These are phyloP conservation scores for Trichoderma sp. DNA, from an alignment of 2,329 filamentous ascomycete genomes.

Conservation along the genomic window DNA sequence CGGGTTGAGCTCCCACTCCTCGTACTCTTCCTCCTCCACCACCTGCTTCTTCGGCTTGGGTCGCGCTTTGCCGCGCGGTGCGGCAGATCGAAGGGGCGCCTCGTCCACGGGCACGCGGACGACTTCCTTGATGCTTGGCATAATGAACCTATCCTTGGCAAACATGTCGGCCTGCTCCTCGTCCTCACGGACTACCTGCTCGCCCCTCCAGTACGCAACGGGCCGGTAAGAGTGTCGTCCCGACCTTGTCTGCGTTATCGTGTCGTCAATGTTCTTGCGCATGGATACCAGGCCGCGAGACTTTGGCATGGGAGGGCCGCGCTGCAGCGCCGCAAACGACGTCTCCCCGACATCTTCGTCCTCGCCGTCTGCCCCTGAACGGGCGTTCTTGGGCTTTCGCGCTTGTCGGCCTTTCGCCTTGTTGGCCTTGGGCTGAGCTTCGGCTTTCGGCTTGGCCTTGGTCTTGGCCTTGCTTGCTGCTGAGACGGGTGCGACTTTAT, in stretches of 20 bases:
- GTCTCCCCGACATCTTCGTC: constrained; percentile 50
- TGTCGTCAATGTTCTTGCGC: constrained; percentile 51
- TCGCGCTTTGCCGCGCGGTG: constrained; percentile 34
- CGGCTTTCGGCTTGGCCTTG: constrained; percentile 6
- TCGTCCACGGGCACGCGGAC: constrained; percentile 69
- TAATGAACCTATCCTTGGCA: constrained; percentile 51
- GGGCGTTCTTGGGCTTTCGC: constrained; percentile 34
- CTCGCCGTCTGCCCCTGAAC: constrained; percentile 37
- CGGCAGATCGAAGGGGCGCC: constrained; percentile 32
- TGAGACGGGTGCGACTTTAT: constrained; percentile 4
- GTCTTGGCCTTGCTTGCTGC: constrained; percentile 25
- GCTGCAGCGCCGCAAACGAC: constrained; percentile 52
- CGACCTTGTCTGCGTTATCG: constrained; percentile 66
- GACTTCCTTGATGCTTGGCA: constrained; percentile 74
- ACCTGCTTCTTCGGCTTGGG: constrained; percentile 42
- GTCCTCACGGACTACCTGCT: constrained; percentile 70
- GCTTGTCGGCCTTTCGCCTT: constrained; percentile 35
- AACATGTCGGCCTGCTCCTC: constrained; percentile 56
- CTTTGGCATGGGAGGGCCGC: constrained; percentile 59
- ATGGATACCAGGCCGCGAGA: constrained; percentile 57
- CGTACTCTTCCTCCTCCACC: constrained; percentile 57
- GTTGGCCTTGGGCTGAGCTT: constrained; percentile 36
- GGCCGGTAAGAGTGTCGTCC: constrained; percentile 79
- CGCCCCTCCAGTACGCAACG: constrained; percentile 83
- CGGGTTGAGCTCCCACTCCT: constrained; percentile 71